Base-by-base conservation (phyloP, 768 basidiomycete species). In the Kwoniella bestiolae region DNA sequence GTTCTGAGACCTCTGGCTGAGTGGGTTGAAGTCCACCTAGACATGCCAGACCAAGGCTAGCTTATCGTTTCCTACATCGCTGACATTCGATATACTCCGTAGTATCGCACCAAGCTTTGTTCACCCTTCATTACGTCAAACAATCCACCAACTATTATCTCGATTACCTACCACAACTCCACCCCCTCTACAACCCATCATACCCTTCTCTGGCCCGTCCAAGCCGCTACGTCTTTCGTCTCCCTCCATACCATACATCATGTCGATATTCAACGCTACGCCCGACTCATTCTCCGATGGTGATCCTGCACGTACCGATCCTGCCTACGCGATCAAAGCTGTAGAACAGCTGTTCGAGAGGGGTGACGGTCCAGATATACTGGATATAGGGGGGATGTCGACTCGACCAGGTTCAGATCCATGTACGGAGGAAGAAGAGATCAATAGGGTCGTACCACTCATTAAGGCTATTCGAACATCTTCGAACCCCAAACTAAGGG, bases 261-360 rank as follows among this genome's bases (percentile, higher is more conserved):
- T 98, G 95, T 90, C 90, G 0, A 96, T 91, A 0, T 85, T 99
- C 62, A 97, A 98, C 77, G 86, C 86, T 5, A 97, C 95, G 0
- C 94, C 95, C 2, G 95, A 99, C 81, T 96, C 94, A 0, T 97
- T 97, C 82, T 97, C 94, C 0, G 94, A 97, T 67, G 93, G 93
- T 9, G 85, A 50, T 26, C 87, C 0, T 76, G 80, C 21, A n/a
- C 84, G 90, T 78, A 83, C 85, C 66, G 84, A 84, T 0, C 69
- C 88, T 11, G 69, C 84, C 0, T 77, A 83, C 9, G 90, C 90
- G 0, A 73, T 92, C 16, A 71, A 76, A 2, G 90, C 55, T 23
- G 66, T 73, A 23, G 32, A 60, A 50, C 18, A 16, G 9, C 35
- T 73, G 23, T 49, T 68, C 16, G 50, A 32, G 16, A 68, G 51